Conservation (phyloP, 2,329 filamentous ascomycete species). For the Pyricularia sp. region DNA sequence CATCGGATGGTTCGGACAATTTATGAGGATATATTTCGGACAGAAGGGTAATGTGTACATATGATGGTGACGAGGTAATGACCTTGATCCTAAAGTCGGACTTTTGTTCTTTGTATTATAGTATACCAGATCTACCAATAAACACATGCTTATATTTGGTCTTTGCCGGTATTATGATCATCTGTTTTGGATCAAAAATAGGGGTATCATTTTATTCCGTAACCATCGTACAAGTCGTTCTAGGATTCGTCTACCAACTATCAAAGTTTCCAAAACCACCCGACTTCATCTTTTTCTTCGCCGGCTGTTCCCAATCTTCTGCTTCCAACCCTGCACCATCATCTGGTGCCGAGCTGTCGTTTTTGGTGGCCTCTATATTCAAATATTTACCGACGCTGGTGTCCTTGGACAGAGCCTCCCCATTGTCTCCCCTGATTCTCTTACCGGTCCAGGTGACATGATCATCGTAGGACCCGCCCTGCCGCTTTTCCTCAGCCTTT, state of each 20-base stretch:
- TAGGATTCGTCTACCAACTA: constrained; percentile 52
- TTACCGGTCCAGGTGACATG: constrained; percentile 95
- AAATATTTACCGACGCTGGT: constrained; percentile 76
- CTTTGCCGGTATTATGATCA: background rate
- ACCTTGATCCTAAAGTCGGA: background rate
- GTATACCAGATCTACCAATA: no score
- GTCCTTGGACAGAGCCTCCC: background rate
- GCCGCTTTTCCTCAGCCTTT: constrained; percentile 50
- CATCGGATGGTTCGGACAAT: no score
- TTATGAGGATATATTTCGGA: no score
- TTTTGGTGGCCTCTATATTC: constrained; percentile 32
- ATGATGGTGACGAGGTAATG: no score
- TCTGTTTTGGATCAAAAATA: background rate
- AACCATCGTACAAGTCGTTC: background rate
- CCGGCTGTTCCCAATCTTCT: constrained; percentile 58
- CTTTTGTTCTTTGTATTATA: background rate
- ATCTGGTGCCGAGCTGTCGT: constrained; percentile 28
- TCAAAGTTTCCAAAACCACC: constrained; percentile 94
- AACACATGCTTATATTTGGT: background rate
- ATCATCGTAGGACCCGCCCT: constrained; percentile 77
- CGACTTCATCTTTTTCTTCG: constrained; percentile 70
- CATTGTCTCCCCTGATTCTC: constrained; percentile 48
- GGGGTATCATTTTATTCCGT: background rate
- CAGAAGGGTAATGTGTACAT: no score
- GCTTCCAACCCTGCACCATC: background rate